Conservation (phyloP, 2,329 filamentous ascomycete species). For the Fusarium clavum region DNA sequence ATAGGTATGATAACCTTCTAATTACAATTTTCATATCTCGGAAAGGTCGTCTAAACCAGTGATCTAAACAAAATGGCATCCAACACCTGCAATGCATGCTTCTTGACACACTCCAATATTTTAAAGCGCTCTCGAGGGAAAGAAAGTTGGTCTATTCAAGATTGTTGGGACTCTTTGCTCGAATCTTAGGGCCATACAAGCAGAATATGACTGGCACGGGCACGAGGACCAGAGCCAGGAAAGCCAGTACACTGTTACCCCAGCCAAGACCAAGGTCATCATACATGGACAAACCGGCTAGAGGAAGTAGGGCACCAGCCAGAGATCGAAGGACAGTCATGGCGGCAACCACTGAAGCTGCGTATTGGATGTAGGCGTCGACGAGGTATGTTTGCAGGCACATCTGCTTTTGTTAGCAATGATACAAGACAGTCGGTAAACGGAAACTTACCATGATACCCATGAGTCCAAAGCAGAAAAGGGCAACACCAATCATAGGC, state of each 20-base stretch:
- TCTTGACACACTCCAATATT: not conserved
- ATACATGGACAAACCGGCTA: conserved; percentile 63
- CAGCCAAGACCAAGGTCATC: conserved; percentile 59
- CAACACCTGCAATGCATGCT: not conserved
- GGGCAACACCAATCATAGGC: conserved; percentile 53
- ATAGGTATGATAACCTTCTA: not conserved
- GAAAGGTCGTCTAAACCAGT: not conserved
- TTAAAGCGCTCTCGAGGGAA: not conserved
- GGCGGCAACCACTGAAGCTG: conserved; percentile 49
- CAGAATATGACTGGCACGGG: conserved; percentile 40
- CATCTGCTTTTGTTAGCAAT: conserved; percentile 34
- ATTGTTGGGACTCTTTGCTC: conserved; percentile 39
- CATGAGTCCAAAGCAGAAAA: conserved; percentile 60
- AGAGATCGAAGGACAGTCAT: conserved; percentile 59
- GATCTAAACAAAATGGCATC: not conserved
- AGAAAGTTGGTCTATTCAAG: conserved; percentile 3
- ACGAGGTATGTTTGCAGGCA: conserved; percentile 53
- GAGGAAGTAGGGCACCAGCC: conserved; percentile 73
- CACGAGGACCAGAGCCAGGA: conserved; percentile 54
- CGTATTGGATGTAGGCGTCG: conserved; percentile 48
- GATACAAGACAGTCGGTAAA: accelerated
- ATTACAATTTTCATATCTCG: not conserved
- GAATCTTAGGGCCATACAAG: conserved; percentile 41
- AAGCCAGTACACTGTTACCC: conserved; percentile 58
- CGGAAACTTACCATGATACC: conserved; percentile 51